Evolutionary conservation across 345 rosid genomes (phyloP).

Genomic region (Rhodamnia rubescens): DNA sequence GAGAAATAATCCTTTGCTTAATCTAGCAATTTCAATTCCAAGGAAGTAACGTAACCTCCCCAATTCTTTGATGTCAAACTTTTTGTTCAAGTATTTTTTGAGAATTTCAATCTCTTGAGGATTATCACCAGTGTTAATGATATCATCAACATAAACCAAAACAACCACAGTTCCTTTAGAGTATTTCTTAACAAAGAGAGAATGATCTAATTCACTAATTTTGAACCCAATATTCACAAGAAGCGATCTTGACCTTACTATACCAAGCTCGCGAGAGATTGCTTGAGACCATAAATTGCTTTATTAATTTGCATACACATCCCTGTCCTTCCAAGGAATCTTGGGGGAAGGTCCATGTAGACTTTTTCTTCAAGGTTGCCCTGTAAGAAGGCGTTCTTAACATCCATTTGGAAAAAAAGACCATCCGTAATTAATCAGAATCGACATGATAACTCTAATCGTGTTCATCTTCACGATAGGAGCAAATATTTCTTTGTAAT

Average conservation of each 20-base stretch:
- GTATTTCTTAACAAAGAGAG: too few relatives aligned
- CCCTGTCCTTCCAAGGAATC: neutral
- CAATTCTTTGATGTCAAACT: neutral
- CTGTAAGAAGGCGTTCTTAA: neutral
- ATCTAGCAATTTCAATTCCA: too few relatives aligned
- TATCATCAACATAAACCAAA: too few relatives aligned
- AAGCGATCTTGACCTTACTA: too few relatives aligned
- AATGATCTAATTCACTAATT: too few relatives aligned
- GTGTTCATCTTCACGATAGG: neutral
- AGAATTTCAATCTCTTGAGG: neutral
- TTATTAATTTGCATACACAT: neutral
- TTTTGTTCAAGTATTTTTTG: neutral
- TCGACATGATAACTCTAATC: neutral
- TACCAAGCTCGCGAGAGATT: neutral
- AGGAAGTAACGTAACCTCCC: too few relatives aligned
- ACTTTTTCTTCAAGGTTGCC: neutral
- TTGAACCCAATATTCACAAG: too few relatives aligned
- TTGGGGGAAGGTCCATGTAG: neutral
- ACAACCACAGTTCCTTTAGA: too few relatives aligned
- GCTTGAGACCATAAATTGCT: neutral
- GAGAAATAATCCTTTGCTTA: too few relatives aligned
- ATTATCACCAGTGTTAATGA: neutral
- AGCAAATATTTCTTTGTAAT: neutral
- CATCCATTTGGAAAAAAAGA: neutral
- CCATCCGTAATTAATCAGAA: neutral